A percentile compares a stretch with the other conserved stretches of the same genome.
These are phyloP conservation scores for Yamadazyma insecticola DNA, from an alignment of 805 yeast species.

Conservation along the genomic window DNA sequence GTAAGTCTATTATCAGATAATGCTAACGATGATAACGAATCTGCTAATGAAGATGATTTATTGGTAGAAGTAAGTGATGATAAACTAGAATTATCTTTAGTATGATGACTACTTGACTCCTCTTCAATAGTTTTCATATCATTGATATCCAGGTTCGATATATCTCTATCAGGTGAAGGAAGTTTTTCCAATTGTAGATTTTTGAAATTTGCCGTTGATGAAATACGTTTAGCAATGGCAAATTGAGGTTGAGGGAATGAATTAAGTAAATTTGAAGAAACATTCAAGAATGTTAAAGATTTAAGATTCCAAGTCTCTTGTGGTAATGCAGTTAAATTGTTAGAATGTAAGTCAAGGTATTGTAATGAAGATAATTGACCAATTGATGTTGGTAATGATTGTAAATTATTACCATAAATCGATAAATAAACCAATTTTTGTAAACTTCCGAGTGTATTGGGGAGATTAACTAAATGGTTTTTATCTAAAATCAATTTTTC, in stretches of 20 bases:
- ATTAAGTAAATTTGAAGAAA: constrained; percentile 68
- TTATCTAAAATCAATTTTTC: constrained; percentile 74
- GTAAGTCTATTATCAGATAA: constrained; percentile 80
- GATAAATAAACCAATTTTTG: constrained; percentile 62
- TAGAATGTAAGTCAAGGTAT: constrained; percentile 75
- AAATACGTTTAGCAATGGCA: constrained; percentile 26
- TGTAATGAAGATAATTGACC: constrained; percentile 56
- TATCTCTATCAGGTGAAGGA: too few relatives aligned
- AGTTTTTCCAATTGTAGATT: not conserved
- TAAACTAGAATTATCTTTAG: not conserved
- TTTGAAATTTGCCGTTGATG: constrained; percentile 23
- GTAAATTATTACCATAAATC: constrained; percentile 68
- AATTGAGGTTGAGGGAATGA: constrained; percentile 52
- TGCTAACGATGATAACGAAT: constrained; percentile 51
- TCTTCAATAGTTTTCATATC: constrained; percentile 4
- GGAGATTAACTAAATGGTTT: constrained; percentile 76
- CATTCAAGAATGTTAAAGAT: constrained; percentile 56
- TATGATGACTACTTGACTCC: constrained; percentile 1
- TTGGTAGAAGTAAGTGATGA: not conserved
- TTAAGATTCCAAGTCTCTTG: constrained; percentile 61
- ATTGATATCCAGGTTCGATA: too few relatives aligned
- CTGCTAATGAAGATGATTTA: constrained; percentile 31
- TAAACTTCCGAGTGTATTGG: constrained; percentile 60
- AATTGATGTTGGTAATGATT: constrained; percentile 62
- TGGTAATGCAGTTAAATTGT: constrained; percentile 69